Base-by-base conservation (phyloP, 306 rosid species). In the Pyrus pyrifolia region DNA sequence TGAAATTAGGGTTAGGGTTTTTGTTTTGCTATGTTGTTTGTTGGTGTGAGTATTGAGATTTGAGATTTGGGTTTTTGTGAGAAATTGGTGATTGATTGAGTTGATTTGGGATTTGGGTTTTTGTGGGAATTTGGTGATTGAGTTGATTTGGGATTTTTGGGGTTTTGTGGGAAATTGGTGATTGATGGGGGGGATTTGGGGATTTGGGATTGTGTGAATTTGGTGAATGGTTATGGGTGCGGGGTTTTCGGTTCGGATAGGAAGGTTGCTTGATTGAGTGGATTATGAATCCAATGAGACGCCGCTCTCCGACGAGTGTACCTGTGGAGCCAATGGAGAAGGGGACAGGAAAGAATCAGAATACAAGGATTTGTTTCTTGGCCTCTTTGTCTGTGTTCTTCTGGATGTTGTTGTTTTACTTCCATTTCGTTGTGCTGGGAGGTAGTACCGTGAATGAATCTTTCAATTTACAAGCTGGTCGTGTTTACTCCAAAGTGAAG, bases 361-460 rank as follows among this genome's bases (percentile, higher is more conserved):
- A 86, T 72, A 83, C 91, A 21, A 80, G 97, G 46, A 74, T 95
- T 74, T 91, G 85, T 74, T 88, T 84, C 75, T 74, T 95, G 77
- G 96, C 82, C 3, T 84, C 84, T 4, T 63, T 95, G 78, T 81
- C 99, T 44, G 91, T 79, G 0, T 87, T 86, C 70, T 87, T 95
- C 80, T 95, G 99, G 97, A 62, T 95, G 22, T 62, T 95, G 21
- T 74, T 95, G 22, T 76, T 95, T 46, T 95, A 92, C 76, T 88
- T 95, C 46, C 99, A 95, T 89, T 92, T 95, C 70, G 81, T 80
- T 23, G 87, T 95, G 61, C 92, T 92, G 62, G 82, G 84, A 65
- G 55, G 78, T 52, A 72, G 75, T 45, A 58, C 67, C 19, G 82
- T 77, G 38, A 86, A 82, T 75, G 85, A 83, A 64, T 76, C 90